Evolutionary conservation across 371 early-diverging fungal species (phyloP).

Genomic region (Mortierella sp.): DNA sequence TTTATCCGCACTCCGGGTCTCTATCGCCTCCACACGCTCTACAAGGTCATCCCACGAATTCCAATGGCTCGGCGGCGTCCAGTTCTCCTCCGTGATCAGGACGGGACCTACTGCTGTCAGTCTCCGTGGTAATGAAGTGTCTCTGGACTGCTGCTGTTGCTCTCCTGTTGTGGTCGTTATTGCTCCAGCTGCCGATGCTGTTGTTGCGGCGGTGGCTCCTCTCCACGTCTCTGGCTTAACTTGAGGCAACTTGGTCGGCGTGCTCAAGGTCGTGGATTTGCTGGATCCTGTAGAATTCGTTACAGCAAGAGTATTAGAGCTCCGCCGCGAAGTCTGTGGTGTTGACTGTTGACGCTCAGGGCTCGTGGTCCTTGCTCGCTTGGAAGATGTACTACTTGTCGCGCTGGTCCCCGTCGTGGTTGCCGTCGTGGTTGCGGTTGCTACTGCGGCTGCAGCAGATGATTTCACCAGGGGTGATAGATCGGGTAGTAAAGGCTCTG

Average conservation of each 20-base stretch:
- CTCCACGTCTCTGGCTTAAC: background rate
- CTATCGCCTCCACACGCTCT: constrained; percentile 22
- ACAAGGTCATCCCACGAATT: constrained; percentile 24
- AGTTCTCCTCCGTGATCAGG: background rate
- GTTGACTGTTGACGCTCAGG: background rate
- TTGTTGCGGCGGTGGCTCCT: background rate
- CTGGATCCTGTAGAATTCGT: background rate
- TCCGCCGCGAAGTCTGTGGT: background rate
- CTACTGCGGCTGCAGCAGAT: background rate
- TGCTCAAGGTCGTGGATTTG: background rate
- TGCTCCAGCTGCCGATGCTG: too few relatives aligned
- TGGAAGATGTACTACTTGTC: background rate
- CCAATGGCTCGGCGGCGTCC: constrained; percentile 25
- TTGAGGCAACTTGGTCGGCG: background rate
- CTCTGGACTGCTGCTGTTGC: background rate
- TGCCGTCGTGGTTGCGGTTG: background rate
- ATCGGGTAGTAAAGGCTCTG: constrained; percentile 16
- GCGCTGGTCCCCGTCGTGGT: background rate
- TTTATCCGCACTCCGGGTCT: background rate
- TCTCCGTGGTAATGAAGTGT: background rate
- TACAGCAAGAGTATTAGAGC: background rate
- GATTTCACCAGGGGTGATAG: constrained; percentile 10
- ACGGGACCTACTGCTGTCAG: background rate
- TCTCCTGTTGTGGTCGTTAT: background rate
- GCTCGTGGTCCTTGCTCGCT: constrained; percentile 13